phyloP scores from a whole-genome alignment of 768 basidiomycete genomes.

The Royoungia palumana region DNA sequence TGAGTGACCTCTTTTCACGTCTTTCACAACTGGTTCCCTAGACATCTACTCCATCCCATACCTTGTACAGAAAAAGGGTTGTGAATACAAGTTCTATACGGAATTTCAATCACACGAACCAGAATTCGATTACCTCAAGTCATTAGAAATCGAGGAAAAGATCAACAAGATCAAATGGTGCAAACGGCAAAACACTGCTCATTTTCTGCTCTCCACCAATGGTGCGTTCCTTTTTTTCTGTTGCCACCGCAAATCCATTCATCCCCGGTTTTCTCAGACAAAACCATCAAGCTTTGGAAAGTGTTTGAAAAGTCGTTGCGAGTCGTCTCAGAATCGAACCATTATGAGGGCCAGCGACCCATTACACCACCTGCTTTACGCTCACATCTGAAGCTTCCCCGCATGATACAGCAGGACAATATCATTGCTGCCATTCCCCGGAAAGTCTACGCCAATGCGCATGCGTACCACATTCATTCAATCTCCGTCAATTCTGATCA shows the following conservation, averaged over 20 bases:
- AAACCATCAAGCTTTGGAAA: conserved; percentile 99
- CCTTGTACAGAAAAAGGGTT: conserved; percentile 86
- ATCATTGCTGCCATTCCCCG: conserved; percentile 98
- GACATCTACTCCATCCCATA: conserved; percentile 22
- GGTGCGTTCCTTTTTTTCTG: conserved; percentile 47
- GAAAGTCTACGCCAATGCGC: conserved; percentile 98
- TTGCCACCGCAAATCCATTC: neutral
- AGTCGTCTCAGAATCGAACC: conserved; percentile 96
- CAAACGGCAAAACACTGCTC: conserved; percentile 94
- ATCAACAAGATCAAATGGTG: conserved; percentile 99
- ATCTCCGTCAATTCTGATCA: conserved; percentile 99
- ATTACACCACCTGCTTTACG: conserved; percentile 57
- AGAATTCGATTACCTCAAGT: conserved; percentile 99
- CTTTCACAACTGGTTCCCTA: conserved; percentile 31
- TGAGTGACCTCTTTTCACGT: conserved; percentile 37
- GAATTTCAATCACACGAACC: conserved; percentile 99
- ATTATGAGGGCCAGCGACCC: conserved; percentile 73
- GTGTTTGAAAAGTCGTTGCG: conserved; percentile 98
- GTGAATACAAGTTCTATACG: conserved; percentile 99
- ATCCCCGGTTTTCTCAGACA: conserved; percentile 56
- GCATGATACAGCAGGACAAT: conserved; percentile 92
- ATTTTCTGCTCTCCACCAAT: conserved; percentile 96
- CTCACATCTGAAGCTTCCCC: conserved; percentile 77
- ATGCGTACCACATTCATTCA: conserved; percentile 99
- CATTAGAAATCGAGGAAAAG: conserved; percentile 99